phyloP scores from a whole-genome alignment of 306 rosid species.

The Acacia crassicarpa region DNA sequence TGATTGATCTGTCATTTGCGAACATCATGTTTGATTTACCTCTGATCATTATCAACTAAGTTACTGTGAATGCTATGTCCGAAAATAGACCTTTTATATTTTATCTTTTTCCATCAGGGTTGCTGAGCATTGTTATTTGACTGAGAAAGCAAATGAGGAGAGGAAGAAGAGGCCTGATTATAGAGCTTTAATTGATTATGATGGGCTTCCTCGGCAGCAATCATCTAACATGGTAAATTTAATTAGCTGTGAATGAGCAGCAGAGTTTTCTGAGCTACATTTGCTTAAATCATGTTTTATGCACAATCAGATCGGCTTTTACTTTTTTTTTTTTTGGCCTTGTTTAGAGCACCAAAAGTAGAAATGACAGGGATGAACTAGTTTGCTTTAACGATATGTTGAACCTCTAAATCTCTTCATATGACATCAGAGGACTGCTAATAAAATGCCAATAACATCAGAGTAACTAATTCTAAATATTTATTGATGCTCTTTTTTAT shows the following conservation, averaged over 20 bases:
- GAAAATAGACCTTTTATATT: not conserved
- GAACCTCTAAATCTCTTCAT: not conserved
- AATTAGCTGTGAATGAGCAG: not conserved
- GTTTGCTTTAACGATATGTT: slow-evolving; percentile 7
- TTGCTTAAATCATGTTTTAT: slow-evolving; percentile 10
- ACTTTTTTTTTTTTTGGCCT: not conserved
- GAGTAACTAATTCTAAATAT: slow-evolving; percentile 12
- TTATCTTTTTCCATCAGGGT: slow-evolving; percentile 38
- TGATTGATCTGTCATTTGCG: not conserved
- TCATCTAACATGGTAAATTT: slow-evolving; percentile 55
- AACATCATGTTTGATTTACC: not conserved
- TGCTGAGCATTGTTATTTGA: slow-evolving; percentile 60
- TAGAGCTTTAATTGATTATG: slow-evolving; percentile 83
- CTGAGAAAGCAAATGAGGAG: slow-evolving; percentile 70
- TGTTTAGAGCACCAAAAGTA: not conserved
- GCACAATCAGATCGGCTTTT: not conserved
- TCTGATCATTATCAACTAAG: not conserved
- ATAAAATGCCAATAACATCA: not conserved
- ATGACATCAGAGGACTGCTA: not conserved
- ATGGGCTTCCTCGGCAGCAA: slow-evolving; percentile 63
- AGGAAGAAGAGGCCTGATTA: slow-evolving; percentile 57
- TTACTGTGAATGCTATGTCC: slow-evolving; percentile 24
- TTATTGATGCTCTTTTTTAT: not conserved
- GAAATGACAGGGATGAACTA: slow-evolving; percentile 8
- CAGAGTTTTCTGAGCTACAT: not conserved